Conservation (phyloP, 495 filamentous ascomycete genomes). For the Collariella sp. region DNA sequence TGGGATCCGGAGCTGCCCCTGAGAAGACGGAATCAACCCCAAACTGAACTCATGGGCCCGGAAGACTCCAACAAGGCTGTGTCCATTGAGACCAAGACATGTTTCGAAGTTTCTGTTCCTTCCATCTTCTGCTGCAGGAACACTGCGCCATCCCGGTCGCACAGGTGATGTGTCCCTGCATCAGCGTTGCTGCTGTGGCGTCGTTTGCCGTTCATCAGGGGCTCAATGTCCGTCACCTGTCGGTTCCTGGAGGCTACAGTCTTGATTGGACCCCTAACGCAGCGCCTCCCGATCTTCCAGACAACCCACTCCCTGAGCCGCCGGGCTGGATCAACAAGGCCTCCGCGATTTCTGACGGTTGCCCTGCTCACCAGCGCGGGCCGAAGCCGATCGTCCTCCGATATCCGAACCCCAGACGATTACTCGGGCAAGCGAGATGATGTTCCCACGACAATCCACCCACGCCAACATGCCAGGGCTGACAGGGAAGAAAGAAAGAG, state of each 20-base stretch:
- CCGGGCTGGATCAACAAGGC: background rate
- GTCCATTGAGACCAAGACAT: background rate
- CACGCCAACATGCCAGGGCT: background rate
- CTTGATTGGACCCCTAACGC: background rate
- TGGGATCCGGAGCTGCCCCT: no score
- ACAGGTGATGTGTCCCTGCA: background rate
- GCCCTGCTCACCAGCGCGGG: background rate
- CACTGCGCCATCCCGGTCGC: background rate
- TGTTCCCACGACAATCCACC: background rate
- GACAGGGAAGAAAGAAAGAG: background rate
- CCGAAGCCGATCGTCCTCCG: background rate
- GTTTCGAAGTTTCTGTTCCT: constrained; percentile 1
- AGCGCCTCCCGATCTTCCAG: no score
- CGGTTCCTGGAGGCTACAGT: background rate
- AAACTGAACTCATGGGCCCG: no score
- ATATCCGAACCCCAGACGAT: background rate
- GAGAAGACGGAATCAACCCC: no score
- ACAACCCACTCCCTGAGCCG: no score
- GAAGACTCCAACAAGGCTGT: no score
- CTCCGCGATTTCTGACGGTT: background rate
- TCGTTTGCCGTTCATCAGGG: background rate
- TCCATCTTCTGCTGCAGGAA: background rate
- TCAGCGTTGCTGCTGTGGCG: background rate
- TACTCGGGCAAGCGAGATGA: constrained; percentile 4
- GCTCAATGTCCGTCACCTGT: background rate